phyloP scores from a whole-genome alignment of 2,329 filamentous ascomycete species.

The Alternaria infectoria region DNA sequence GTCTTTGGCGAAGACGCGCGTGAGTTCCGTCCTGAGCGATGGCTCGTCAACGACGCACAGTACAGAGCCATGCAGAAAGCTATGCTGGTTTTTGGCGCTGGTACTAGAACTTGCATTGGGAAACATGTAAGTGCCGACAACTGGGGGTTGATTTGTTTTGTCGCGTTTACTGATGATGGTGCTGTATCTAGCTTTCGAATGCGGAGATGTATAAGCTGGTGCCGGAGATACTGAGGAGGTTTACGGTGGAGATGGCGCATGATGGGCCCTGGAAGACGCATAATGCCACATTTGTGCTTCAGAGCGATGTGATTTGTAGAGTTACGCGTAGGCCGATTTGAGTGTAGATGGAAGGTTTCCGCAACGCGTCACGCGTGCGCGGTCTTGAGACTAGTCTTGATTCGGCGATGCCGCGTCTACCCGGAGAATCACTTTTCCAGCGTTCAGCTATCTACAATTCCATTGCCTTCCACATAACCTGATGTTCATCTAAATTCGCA shows the following conservation, averaged over 20 bases:
- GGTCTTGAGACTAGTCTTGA: not conserved
- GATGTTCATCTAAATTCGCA: not conserved
- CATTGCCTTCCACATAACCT: too few relatives aligned
- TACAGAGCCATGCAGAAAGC: not conserved
- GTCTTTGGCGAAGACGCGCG: not conserved
- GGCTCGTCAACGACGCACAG: not conserved
- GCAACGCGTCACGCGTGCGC: not conserved
- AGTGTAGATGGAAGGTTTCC: not conserved
- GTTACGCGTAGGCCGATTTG: not conserved
- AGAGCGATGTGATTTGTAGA: constrained; percentile 7
- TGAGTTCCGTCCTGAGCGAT: not conserved
- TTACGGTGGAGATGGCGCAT: constrained; percentile 24
- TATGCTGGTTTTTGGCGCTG: not conserved
- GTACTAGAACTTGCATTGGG: not conserved
- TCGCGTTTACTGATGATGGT: constrained; percentile 16
- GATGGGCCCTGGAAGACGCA: constrained; percentile 23
- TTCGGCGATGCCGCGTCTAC: not conserved
- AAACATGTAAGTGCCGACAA: not conserved
- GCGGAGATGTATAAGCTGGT: constrained; percentile 29
- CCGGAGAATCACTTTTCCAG: not conserved
- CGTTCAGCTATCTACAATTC: not conserved
- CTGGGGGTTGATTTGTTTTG: not conserved
- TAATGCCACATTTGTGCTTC: constrained; percentile 22
- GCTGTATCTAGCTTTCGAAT: constrained; percentile 5
- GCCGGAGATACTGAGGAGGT: constrained; percentile 25